These are phyloP conservation scores for Taphrina flavorubra DNA, from an alignment of 1,139 yeast genomes.

Conservation along the genomic window DNA sequence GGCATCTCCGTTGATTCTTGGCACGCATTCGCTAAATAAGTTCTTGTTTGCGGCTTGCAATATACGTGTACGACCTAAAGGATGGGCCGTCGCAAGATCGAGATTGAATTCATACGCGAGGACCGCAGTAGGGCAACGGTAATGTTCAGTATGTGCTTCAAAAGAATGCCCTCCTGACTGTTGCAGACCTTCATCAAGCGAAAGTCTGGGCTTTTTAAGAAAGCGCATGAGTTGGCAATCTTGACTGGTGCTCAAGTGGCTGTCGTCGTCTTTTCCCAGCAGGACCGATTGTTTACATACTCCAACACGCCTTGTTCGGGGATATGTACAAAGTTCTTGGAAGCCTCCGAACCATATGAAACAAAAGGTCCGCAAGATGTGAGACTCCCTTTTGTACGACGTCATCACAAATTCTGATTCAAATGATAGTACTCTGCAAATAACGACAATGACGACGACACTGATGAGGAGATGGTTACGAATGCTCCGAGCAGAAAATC, in stretches of 20 bases:
- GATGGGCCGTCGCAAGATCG: conserved; percentile 98
- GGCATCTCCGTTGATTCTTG: neutral
- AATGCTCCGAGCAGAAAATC: conserved; percentile 7
- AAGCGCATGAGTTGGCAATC: conserved; percentile 92
- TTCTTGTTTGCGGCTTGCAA: too few relatives aligned
- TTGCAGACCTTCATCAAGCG: conserved; percentile 81
- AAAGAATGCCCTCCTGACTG: neutral
- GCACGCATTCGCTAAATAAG: neutral
- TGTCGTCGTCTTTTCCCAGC: conserved; percentile 84
- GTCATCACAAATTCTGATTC: neutral
- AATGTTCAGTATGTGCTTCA: neutral
- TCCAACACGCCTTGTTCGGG: conserved; percentile 34
- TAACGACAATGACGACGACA: conserved; percentile 31
- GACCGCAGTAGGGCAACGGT: conserved; percentile 73
- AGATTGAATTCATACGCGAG: conserved; percentile 86
- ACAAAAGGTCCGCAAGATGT: conserved; percentile 33
- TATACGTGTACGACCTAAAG: neutral
- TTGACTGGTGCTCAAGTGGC: conserved; percentile 93
- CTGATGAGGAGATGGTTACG: conserved; percentile 24
- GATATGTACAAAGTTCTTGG: conserved; percentile 23
- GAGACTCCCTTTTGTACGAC: neutral
- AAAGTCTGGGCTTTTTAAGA: conserved; percentile 92
- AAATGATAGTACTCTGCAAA: conserved; percentile 17
- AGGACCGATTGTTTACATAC: conserved; percentile 65
- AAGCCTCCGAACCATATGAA: conserved; percentile 17